phyloP scores from a whole-genome alignment of 257 asterid species.

The Rauvolfia tetraphylla region DNA sequence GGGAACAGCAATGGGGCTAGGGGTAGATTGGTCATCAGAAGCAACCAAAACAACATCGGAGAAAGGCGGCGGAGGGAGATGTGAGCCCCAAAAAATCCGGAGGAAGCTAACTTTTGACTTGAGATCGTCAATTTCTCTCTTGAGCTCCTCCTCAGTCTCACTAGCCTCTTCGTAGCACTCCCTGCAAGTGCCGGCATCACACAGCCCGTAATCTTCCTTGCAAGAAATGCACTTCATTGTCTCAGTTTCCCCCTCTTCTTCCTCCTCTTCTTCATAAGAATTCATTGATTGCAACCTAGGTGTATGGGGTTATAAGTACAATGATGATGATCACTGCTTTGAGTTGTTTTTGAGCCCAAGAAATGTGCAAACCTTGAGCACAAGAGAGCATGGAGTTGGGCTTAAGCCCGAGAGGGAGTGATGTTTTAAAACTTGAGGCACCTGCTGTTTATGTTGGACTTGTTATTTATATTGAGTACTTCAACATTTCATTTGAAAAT shows the following conservation, averaged over 20 bases:
- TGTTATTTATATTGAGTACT: too few species aligned
- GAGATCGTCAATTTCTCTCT: constrained; percentile 81
- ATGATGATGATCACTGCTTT: background rate
- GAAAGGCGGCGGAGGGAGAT: constrained; percentile 21
- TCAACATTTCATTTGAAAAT: too few species aligned
- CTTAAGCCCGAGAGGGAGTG: too few species aligned
- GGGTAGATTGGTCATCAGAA: constrained; percentile 31
- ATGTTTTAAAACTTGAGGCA: too few species aligned
- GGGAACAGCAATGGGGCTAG: constrained; percentile 41
- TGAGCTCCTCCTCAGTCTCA: constrained; percentile 85
- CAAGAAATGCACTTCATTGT: constrained; percentile 74
- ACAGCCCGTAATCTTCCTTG: constrained; percentile 59
- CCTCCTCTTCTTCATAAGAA: constrained; percentile 24
- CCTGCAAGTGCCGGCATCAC: constrained; percentile 78
- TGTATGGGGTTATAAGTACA: background rate
- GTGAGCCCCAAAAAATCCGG: constrained; percentile 34
- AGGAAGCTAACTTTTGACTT: constrained; percentile 76
- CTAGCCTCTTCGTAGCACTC: constrained; percentile 96
- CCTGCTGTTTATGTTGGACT: too few species aligned
- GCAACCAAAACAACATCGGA: constrained; percentile 74
- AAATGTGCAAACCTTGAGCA: too few species aligned
- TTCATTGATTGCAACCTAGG: background rate
- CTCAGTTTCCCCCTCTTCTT: constrained; percentile 23
- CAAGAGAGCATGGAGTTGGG: too few species aligned
- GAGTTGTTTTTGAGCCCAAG: too few species aligned